Percentiles rank a stretch among this genome's conserved stretches.
phyloP scores from a whole-genome alignment of 208 protist species.

The Trypanosoma rangeli region DNA sequence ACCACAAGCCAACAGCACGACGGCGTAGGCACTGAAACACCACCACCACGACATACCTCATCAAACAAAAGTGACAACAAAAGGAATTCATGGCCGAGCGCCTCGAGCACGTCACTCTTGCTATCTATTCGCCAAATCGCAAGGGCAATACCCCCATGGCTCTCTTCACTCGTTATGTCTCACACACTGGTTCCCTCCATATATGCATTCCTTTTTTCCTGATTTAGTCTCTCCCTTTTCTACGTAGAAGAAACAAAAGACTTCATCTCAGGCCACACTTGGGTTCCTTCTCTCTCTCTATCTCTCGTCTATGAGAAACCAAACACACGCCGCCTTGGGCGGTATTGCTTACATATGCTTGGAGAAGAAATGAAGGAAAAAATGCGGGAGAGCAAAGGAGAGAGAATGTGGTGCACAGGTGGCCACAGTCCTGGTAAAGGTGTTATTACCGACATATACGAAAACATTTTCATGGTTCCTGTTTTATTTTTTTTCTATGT shows the following conservation, averaged over 20 bases:
- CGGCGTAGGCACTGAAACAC: conserved; percentile 4
- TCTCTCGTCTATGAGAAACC: not conserved
- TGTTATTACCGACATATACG: not conserved
- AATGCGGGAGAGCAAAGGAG: not conserved
- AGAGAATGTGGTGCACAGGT: not conserved
- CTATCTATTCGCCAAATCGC: not conserved
- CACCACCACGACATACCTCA: not conserved
- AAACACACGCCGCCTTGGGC: not conserved
- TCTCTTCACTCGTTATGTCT: too few relatives aligned
- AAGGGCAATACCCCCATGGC: not conserved
- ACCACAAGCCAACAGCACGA: not conserved
- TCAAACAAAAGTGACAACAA: not conserved
- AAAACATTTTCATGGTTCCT: not conserved
- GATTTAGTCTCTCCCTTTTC: not conserved
- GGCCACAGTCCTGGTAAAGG: not conserved
- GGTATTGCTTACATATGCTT: not conserved
- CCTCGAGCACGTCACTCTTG: not conserved
- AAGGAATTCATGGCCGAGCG: not conserved
- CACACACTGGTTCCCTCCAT: not conserved
- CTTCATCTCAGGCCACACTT: too few relatives aligned
- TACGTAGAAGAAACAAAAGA: not conserved
- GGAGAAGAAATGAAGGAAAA: not conserved
- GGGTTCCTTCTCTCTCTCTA: not conserved
- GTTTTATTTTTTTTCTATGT: not conserved
- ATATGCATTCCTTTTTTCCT: not conserved